phyloP scores from a whole-genome alignment of 1,284 basidiomycete genomes.

The Phellinidium pouzarii region DNA sequence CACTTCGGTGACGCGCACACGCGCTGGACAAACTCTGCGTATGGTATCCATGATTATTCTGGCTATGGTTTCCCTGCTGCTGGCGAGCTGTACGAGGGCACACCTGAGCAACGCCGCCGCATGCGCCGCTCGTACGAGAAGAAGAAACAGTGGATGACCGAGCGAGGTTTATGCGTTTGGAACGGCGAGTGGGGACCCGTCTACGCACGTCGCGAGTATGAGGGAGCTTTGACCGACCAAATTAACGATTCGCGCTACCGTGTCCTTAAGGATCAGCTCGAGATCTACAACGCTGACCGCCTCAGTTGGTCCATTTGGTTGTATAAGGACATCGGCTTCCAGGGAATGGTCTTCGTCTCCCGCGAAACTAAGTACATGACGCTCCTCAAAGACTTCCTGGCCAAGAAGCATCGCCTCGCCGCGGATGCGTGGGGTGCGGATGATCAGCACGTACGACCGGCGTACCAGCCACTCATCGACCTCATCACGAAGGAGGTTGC shows the following conservation, averaged over 20 bases:
- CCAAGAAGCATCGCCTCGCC: constrained; percentile 57
- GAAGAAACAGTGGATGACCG: constrained; percentile 29
- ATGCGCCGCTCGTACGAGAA: constrained; percentile 28
- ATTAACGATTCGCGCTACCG: constrained; percentile 38
- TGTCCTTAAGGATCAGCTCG: constrained; percentile 43
- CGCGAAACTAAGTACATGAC: constrained; percentile 44
- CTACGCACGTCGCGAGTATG: constrained; percentile 25
- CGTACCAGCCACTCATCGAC: constrained; percentile 52
- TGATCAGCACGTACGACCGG: constrained; percentile 43
- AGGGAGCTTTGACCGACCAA: constrained; percentile 27
- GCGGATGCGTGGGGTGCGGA: constrained; percentile 64
- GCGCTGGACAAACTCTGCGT: constrained; percentile 32
- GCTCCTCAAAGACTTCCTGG: constrained; percentile 39
- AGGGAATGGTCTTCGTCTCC: constrained; percentile 44
- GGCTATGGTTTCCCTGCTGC: constrained; percentile 36
- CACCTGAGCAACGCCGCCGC: constrained; percentile 27
- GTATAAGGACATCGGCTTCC: constrained; percentile 54
- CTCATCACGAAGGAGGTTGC: constrained; percentile 42
- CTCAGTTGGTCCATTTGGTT: constrained; percentile 53
- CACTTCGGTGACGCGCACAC: constrained; percentile 29
- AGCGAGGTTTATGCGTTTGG: constrained; percentile 29
- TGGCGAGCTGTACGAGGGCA: constrained; percentile 26
- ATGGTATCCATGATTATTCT: constrained; percentile 40
- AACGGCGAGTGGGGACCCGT: constrained; percentile 35
- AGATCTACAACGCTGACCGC: constrained; percentile 38